These are phyloP conservation scores for Pichiaceae sp. DNA, from an alignment of 1,139 yeast genomes.

Conservation along the genomic window DNA sequence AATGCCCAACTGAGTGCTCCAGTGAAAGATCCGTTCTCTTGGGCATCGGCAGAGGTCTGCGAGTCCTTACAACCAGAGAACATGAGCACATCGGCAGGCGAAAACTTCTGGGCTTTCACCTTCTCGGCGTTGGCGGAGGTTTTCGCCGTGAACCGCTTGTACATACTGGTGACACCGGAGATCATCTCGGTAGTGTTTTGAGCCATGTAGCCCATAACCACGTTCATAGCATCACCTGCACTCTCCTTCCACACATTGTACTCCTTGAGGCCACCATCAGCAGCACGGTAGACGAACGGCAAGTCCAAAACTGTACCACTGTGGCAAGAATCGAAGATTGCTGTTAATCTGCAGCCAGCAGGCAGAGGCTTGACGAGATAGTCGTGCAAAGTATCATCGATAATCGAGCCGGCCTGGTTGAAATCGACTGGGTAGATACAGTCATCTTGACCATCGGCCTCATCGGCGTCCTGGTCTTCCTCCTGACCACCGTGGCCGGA, in stretches of 20 bases:
- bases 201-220: conserved; percentile 62
- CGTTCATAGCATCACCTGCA: conserved; percentile 64
- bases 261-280: conserved; percentile 77
- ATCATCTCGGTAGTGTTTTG: conserved; percentile 60
- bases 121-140: conserved; percentile 28
- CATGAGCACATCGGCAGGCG: conserved; percentile 83
- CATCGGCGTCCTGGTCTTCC: conserved; percentile 78
- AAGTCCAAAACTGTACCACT: conserved; percentile 87
- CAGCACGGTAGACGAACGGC: conserved; percentile 84
- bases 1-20: conserved; percentile 97
- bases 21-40: conserved; percentile 67
- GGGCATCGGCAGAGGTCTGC: conserved; percentile 77
- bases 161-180: conserved; percentile 38
- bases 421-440: conserved; percentile 89
- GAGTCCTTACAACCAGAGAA: conserved; percentile 89
- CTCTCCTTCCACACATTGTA: conserved; percentile 83
- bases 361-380: conserved; percentile 72
- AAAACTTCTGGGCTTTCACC: conserved; percentile 52
- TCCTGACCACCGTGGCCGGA: conserved; percentile 94
- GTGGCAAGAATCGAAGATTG: conserved; percentile 87
- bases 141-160: conserved; percentile 32
- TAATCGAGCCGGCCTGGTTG: conserved; percentile 46
- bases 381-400: conserved; percentile 81
- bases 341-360: conserved; percentile 81
- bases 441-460: conserved; percentile 83